phyloP scores from a whole-genome alignment of 2,329 filamentous ascomycete species.

The Catunica adiposa region DNA sequence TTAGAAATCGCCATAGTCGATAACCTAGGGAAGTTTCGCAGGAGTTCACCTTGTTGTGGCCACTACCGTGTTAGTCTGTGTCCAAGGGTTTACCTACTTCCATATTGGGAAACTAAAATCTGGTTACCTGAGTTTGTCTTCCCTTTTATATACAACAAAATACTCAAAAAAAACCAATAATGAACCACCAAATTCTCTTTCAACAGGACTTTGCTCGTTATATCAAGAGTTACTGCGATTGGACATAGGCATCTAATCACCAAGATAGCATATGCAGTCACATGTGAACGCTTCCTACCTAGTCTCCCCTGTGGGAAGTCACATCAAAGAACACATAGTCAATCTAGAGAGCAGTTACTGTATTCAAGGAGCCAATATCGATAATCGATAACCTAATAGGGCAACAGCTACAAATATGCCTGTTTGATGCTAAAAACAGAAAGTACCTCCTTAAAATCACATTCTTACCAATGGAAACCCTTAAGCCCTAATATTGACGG shows the following conservation, averaged over 20 bases:
- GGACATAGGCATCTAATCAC: neutral
- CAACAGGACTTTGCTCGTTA: too few relatives aligned
- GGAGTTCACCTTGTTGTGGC: too few relatives aligned
- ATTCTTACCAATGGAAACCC: neutral
- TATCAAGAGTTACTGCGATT: neutral
- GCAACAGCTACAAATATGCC: neutral
- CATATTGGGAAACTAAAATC: neutral
- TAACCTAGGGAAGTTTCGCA: too few relatives aligned
- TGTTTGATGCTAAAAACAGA: neutral
- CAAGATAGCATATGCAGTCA: neutral
- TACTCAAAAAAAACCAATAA: too few relatives aligned
- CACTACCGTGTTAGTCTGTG: neutral
- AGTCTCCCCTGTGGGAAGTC: neutral
- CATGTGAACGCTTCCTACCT: neutral
- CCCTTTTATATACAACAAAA: too few relatives aligned
- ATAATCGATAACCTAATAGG: neutral
- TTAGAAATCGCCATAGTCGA: too few relatives aligned
- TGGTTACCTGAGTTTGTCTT: neutral
- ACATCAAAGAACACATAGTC: neutral
- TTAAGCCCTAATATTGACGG: neutral
- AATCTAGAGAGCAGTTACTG: neutral
- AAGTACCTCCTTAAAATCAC: neutral
- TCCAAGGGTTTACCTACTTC: neutral
- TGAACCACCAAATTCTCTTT: too few relatives aligned
- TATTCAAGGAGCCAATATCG: neutral